phyloP scores from a whole-genome alignment of 768 basidiomycete genomes.

The Stropharia rugosoannulata region DNA sequence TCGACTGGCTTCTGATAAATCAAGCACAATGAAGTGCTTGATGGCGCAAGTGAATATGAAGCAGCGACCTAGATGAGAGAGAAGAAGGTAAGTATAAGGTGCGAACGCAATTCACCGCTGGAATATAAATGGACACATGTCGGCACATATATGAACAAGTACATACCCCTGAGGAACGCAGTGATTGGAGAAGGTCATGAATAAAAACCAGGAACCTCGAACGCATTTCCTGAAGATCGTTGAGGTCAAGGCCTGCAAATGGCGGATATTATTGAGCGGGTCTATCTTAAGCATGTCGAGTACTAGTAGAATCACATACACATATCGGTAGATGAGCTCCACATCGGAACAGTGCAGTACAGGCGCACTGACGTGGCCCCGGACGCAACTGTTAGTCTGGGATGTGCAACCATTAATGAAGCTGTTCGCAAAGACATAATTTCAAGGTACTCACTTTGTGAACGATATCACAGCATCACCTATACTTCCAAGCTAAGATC shows the following conservation, averaged over 20 bases:
- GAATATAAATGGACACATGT: background rate
- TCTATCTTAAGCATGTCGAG: background rate
- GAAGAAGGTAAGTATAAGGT: slow-evolving; percentile 1
- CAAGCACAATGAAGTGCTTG: slow-evolving; percentile 57
- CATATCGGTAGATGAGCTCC: slow-evolving; percentile 54
- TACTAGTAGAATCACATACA: slow-evolving; percentile 37
- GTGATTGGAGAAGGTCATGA: slow-evolving; percentile 58
- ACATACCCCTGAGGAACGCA: slow-evolving; percentile 62
- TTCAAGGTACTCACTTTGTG: slow-evolving; percentile 45
- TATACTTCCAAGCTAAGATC: slow-evolving; percentile 45
- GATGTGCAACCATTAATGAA: background rate
- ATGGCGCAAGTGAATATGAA: slow-evolving; percentile 62
- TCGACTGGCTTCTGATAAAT: slow-evolving; percentile 46
- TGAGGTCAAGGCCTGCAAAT: slow-evolving; percentile 55
- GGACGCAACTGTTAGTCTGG: slow-evolving; percentile 48
- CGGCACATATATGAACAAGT: background rate
- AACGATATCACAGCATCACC: slow-evolving; percentile 62
- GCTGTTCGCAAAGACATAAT: background rate
- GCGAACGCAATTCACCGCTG: background rate
- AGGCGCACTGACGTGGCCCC: slow-evolving; percentile 50
- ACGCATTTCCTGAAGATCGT: slow-evolving; percentile 67
- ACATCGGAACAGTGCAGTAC: slow-evolving; percentile 68
- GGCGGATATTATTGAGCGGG: background rate
- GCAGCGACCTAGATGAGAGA: slow-evolving; percentile 47
- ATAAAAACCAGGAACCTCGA: slow-evolving; percentile 62